A percentile compares a stretch with the other conserved stretches of the same genome.
These are phyloP conservation scores for Globisporangium parvum DNA, from an alignment of 352 stramenopile genomes.

Conservation along the genomic window DNA sequence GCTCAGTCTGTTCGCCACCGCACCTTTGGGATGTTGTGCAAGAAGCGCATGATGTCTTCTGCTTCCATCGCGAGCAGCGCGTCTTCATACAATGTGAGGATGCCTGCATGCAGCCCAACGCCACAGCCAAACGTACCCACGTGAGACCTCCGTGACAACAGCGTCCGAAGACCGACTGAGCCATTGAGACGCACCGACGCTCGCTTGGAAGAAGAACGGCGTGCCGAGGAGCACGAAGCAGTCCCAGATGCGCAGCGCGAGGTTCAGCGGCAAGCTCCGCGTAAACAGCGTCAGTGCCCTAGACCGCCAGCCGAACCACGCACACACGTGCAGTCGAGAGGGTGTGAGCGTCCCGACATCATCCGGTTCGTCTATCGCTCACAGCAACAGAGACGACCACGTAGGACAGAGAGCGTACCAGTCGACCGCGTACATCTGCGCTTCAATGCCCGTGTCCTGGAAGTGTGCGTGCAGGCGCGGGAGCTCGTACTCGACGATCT, in stretches of 20 bases:
- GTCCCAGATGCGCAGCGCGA: conserved; percentile 79
- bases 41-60: conserved; percentile 70
- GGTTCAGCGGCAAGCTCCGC: conserved; percentile 56
- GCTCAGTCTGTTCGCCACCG: no score
- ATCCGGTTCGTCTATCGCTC: no score
- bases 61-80: conserved; percentile 64
- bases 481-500: conserved; percentile 77
- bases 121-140: not conserved
- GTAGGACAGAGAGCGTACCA: conserved; percentile 33
- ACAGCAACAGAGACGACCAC: not conserved
- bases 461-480: conserved; percentile 59
- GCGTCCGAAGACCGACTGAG: not conserved
- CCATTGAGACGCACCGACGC: conserved; percentile 44
- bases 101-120: conserved; percentile 22
- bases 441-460: conserved; percentile 64
- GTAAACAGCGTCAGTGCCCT: conserved; percentile 83
- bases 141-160: not conserved
- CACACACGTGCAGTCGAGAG: not conserved
- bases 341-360: not conserved
- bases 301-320: no score
- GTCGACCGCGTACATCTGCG: conserved; percentile 85
- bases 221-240: conserved; percentile 76
- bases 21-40: conserved; percentile 74
- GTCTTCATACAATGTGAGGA: conserved; percentile 68
- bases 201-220: conserved; percentile 85